Conservation (phyloP, 2,329 filamentous ascomycete genomes). For the Botryosphaeria dothidea region DNA sequence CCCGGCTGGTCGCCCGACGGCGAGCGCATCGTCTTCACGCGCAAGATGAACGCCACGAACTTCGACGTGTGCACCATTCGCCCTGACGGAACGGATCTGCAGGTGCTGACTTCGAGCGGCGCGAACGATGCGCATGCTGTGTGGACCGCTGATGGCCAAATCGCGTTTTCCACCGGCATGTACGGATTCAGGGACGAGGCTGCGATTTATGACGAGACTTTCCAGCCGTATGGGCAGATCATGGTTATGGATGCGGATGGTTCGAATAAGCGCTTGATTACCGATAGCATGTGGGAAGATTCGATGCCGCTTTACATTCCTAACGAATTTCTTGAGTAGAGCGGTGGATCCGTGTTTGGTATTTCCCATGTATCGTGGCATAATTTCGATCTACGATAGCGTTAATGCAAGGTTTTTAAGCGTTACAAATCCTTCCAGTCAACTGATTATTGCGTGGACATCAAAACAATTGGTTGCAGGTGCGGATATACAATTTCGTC, state of each 20-base stretch:
- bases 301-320: conserved; percentile 25
- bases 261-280: conserved; percentile 21
- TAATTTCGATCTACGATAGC: not conserved
- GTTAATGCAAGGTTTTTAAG: not conserved
- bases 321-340: conserved; percentile 20
- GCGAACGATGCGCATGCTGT: conserved; percentile 49
- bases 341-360: no score
- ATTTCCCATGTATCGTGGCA: no score
- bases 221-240: conserved; percentile 49
- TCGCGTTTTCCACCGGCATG: conserved; percentile 45
- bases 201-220: conserved; percentile 44
- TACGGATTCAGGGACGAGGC: conserved; percentile 48
- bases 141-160: conserved; percentile 45
- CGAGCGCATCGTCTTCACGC: conserved; percentile 42
- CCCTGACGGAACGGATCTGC: conserved; percentile 43
- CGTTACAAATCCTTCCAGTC: no score
- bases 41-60: conserved; percentile 34
- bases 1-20: conserved; percentile 44
- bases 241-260: conserved; percentile 48
- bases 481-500: no score
- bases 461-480: no score
- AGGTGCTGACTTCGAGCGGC: conserved; percentile 34
- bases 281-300: conserved; percentile 26
- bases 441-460: no score
- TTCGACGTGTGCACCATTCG: conserved; percentile 46